These are phyloP conservation scores for Mycena galericulata DNA, from an alignment of 768 basidiomycete species.

Conservation along the genomic window DNA sequence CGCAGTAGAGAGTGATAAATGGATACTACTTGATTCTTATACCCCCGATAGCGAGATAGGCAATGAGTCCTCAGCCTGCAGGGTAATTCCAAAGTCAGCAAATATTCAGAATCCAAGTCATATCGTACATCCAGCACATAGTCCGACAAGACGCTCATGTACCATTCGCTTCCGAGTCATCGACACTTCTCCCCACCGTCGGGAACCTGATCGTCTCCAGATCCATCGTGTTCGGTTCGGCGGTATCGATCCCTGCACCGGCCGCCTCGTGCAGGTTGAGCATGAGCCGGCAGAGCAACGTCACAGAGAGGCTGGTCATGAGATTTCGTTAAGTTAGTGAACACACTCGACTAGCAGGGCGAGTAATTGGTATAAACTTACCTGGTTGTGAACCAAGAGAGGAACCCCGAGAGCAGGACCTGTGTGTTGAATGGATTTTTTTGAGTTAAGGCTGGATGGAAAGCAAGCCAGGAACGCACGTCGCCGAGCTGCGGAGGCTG, in stretches of 20 bases:
- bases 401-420: constrained; percentile 18
- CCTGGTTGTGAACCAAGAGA: constrained; percentile 27
- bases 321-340: background rate
- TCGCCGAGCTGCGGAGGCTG: constrained; percentile 5
- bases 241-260: background rate
- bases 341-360: background rate
- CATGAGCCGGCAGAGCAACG: constrained; percentile 16
- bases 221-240: background rate
- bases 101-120: too few species aligned
- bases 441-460: too few species aligned
- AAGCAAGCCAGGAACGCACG: background rate
- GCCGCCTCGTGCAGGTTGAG: constrained; percentile 23
- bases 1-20: too few species aligned
- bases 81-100: too few species aligned
- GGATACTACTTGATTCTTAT: too few species aligned
- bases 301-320: constrained; percentile 16
- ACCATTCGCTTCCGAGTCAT: too few species aligned
- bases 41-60: too few species aligned
- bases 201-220: constrained; percentile 12
- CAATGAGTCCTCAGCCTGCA: too few species aligned
- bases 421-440: background rate
- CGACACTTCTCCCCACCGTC: background rate
- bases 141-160: too few species aligned
- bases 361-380: background rate
- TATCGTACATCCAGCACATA: too few species aligned